Conservation (phyloP, 371 early-diverging fungal species). For the Rhizopus microsporus region DNA sequence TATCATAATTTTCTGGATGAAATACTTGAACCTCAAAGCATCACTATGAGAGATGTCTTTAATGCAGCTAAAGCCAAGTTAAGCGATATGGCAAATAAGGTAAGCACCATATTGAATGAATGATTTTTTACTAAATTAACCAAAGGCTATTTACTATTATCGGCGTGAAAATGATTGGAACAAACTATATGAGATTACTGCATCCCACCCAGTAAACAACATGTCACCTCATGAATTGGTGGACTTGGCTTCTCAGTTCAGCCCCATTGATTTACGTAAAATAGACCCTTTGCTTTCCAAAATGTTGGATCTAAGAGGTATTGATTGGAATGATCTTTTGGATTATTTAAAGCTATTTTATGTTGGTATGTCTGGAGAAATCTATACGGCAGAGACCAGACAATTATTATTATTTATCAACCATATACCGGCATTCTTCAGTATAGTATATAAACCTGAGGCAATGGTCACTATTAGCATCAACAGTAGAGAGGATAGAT, state of each 20-base stretch:
- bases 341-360: constrained; percentile 38
- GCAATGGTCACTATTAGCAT: constrained; percentile 10
- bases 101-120: constrained; percentile 1
- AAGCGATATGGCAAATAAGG: constrained; percentile 37
- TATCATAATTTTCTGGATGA: constrained; percentile 29
- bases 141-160: constrained; percentile 30
- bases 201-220: constrained; percentile 6
- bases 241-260: constrained; percentile 13
- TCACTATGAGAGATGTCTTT: constrained; percentile 31
- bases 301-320: constrained; percentile 24
- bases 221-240: constrained; percentile 13
- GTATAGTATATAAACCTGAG: constrained; percentile 19
- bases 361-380: constrained; percentile 31
- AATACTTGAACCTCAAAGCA: constrained; percentile 22
- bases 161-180: constrained; percentile 42
- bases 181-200: constrained; percentile 29
- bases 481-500: constrained; percentile 17
- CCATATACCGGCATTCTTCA: constrained; percentile 35
- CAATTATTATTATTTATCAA: constrained; percentile 39
- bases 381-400: constrained; percentile 17
- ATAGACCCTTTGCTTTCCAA: constrained; percentile 24
- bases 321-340: constrained; percentile 37
- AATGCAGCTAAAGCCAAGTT: constrained; percentile 34
- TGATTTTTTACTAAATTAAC: background rate
- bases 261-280: constrained; percentile 21